Evolutionary conservation across 768 basidiomycete genomes (phyloP).

Genomic region (Collybia nuda): DNA sequence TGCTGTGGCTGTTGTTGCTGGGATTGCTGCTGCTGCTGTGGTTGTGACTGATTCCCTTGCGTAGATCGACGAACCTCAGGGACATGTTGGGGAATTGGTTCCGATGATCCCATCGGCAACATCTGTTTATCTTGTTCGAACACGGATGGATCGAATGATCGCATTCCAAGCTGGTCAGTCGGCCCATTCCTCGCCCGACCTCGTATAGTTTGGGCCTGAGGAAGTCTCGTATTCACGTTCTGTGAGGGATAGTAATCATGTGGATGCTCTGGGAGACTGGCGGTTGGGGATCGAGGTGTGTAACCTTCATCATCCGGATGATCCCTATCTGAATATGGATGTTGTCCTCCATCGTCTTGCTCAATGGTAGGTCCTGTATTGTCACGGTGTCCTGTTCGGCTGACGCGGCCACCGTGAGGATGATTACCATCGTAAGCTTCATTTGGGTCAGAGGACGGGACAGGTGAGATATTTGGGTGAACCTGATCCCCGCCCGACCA

Average conservation of each 20-base stretch:
- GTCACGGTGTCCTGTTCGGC: slow-evolving; percentile 34
- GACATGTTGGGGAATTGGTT: slow-evolving; percentile 24
- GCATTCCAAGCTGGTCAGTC: slow-evolving; percentile 62
- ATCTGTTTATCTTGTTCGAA: slow-evolving; percentile 40
- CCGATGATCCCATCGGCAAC: slow-evolving; percentile 20
- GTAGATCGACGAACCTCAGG: slow-evolving; percentile 21
- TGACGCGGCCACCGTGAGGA: slow-evolving; percentile 36
- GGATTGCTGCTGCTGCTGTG: slow-evolving; percentile 1
- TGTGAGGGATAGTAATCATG: slow-evolving; percentile 28
- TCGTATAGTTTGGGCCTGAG: slow-evolving; percentile 35
- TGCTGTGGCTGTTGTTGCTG: slow-evolving; percentile 3
- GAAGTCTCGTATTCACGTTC: slow-evolving; percentile 17
- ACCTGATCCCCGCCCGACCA: slow-evolving; percentile 28
- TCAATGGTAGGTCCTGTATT: slow-evolving; percentile 50
- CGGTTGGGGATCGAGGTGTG: slow-evolving; percentile 70
- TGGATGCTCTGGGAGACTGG: slow-evolving; percentile 52
- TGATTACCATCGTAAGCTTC: slow-evolving; percentile 30
- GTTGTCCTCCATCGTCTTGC: slow-evolving; percentile 31
- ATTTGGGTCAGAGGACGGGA: slow-evolving; percentile 55
- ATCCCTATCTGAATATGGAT: slow-evolving; percentile 32
- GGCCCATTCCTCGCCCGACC: slow-evolving; percentile 55
- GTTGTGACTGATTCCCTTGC: slow-evolving; percentile 5
- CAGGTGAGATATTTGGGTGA: slow-evolving; percentile 41
- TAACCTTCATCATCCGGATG: slow-evolving; percentile 47
- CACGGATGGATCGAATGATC: slow-evolving; percentile 56